A percentile compares a stretch with the other conserved stretches of the same genome.
Evolutionary conservation across 2,329 filamentous ascomycete species (phyloP).

Genomic region (Eutypella sp.): DNA sequence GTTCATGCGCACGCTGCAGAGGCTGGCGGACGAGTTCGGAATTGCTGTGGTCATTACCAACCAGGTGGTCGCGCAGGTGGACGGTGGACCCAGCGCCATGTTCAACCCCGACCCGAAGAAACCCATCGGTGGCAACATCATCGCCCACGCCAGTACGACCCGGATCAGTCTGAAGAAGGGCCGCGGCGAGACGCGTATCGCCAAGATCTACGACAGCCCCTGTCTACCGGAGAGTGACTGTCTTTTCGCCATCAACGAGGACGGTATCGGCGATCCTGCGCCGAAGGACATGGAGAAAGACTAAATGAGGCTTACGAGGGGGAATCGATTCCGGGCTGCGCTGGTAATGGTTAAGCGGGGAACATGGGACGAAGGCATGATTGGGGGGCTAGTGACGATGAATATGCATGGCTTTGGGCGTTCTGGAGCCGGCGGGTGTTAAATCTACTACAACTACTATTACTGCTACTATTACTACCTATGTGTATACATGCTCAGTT

Average conservation of each 20-base stretch:
- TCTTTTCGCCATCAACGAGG: constrained; percentile 93
- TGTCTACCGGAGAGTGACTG: constrained; percentile 96
- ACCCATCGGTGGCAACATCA: constrained; percentile 97
- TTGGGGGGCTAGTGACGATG: background rate
- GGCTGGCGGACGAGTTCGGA: constrained; percentile 78
- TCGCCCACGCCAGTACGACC: constrained; percentile 94
- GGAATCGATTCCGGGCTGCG: no score
- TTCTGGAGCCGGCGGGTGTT: background rate
- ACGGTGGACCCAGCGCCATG: constrained; percentile 94
- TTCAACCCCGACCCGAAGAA: constrained; percentile 99
- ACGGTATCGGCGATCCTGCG: constrained; percentile 91
- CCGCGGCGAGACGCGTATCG: constrained; percentile 88
- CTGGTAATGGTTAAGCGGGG: no score
- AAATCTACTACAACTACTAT: background rate
- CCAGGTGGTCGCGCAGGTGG: constrained; percentile 96
- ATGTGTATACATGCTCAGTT: no score
- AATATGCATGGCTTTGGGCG: background rate
- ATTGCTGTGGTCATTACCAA: constrained; percentile 99
- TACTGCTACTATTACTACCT: no score
- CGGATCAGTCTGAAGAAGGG: constrained; percentile 94
- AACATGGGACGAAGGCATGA: background rate
- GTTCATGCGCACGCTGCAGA: constrained; percentile 79
- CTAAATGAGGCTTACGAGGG: no score
- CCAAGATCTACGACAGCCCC: constrained; percentile 98
- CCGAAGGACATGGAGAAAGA: constrained; percentile 90